Base-by-base conservation (phyloP, 1,284 basidiomycete species). In the Moniliophthora roreri region DNA sequence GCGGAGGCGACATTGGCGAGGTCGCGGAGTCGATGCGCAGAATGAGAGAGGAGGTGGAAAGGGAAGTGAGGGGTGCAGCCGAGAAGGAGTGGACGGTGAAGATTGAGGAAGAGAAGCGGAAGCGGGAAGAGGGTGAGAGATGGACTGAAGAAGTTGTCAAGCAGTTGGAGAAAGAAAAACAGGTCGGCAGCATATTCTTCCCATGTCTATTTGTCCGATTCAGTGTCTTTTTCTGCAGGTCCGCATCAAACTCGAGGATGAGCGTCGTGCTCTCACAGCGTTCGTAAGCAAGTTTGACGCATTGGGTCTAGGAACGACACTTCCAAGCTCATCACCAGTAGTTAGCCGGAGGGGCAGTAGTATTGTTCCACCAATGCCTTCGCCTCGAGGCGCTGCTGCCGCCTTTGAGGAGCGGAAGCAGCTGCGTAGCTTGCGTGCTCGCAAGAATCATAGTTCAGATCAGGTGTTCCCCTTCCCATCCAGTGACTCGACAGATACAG, bases 281-380 rank as follows among this genome's bases (percentile, higher is more conserved):
- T 92, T 92, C 59, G 89, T 92, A 32, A 77, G 74, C 65, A 87
- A 85, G 65, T 90, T 91, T 61, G 89, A 92, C 66, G 79, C 86
- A 3, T 65, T 87, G 10, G 84, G 83, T 0, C 67, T 84, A 4
- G 75, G 71, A 6, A 60, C 74, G 3, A 68, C 71, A 3, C 11
- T 66, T 13, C 65, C 77, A 1, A 62, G 74, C 7, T 46, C 44
- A 57, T 70, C 1, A 55, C 68, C 42, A 63, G 35, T 42, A 36
- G 28, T 32, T 6, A 32, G 28, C 11, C 58, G 20, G 67, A 73
- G 53, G 73, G 67, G 54, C 63, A 76, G 16, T 73, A 75, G 41
- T 32, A 46, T 46, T n/a, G 24, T 46, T 7, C 74, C 68, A 13
- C 74, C 73, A 1, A 74, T 74, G 69, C 78, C 78, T 4, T 72